Evolutionary conservation across 176 grass and related monocot genomes (phyloP), one percentile per base, ranked within the genome.

Genomic region (Panicum miliaceum): DNA sequence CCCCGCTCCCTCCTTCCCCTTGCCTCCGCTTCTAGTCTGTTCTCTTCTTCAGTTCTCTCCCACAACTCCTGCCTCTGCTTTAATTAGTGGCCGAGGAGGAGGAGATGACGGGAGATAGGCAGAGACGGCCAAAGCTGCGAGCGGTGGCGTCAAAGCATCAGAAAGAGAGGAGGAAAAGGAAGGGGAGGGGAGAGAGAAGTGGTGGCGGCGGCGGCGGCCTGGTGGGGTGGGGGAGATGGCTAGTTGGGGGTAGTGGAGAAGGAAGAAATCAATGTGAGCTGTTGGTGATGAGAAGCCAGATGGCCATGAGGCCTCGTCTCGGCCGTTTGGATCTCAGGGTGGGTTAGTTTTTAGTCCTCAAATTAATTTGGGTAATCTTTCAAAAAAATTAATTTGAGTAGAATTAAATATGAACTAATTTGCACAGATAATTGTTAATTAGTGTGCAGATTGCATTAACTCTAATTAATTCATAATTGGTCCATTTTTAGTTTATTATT

Each of bases 61-160:
- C 16, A 0, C 66, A 29, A 29, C 72, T 53, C 73, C 64, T 70
- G 37, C 62, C 66, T 76, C 41, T 23, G 36, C 83, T 64, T 60
- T 53, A 78, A 62, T 19, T 68, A 68, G 68, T 66, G 43, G 64
- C 51, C 68, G 69, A 59, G 43, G 76, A 74, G 75, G 80, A 56
- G 42, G 37, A 77, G 80, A 20, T 36, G 54, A 52, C 16, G 54
- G 38, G 64, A 9, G 43, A 70, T 68, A 78, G 29, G 42, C 78
- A 85, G 38, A 86, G 64, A 46, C 45, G 32, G 86, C 79, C 79
- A 76, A 73, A 88, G 87, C 53, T 59, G 75, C 27, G 77, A 84
- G 78, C 81, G 73, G 64, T 82, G 78, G 88, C 83, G 87, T 77
- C 64, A 82, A 77, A 86, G 84, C 87, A 90, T 82, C 80, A 73